Percentiles rank a stretch among this genome's conserved stretches.
phyloP scores from a whole-genome alignment of 163 green algal genomes.

The Chlorella variabilis region DNA sequence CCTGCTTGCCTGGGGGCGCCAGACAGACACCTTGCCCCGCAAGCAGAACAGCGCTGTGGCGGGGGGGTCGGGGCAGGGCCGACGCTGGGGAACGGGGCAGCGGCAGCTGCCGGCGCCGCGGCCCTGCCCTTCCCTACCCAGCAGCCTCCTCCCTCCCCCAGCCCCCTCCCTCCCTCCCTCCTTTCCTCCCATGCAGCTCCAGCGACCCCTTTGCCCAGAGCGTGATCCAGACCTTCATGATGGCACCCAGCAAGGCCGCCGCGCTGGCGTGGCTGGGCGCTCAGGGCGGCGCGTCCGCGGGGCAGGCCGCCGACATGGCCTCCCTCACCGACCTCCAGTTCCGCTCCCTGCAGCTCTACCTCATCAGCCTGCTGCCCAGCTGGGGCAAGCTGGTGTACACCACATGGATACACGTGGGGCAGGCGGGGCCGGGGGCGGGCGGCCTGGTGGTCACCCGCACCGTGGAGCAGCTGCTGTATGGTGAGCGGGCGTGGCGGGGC shows the following conservation, averaged over 20 bases:
- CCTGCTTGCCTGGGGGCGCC: no score
- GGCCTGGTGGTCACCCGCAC: conserved; percentile 43
- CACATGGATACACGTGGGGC: background rate
- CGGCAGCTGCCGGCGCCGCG: no score
- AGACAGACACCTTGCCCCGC: background rate
- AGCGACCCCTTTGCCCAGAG: conserved; percentile 6
- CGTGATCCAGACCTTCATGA: conserved; percentile 12
- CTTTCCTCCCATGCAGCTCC: background rate
- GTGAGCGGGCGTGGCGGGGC: conserved; percentile 15
- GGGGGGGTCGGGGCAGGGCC: no score
- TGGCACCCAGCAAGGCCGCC: background rate
- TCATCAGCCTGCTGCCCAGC: conserved; percentile 31
- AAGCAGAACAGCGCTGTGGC: no score
- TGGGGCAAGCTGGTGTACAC: conserved; percentile 39
- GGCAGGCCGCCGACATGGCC: background rate
- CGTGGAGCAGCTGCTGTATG: conserved; percentile 49
- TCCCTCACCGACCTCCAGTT: conserved; percentile 15
- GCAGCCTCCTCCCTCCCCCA: no score
- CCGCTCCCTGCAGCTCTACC: conserved; percentile 10
- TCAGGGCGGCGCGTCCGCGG: background rate
- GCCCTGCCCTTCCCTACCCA: no score
- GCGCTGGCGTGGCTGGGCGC: background rate
- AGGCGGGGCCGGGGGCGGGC: background rate
- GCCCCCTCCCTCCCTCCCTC: no score
- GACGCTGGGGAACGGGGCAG: no score